These are phyloP conservation scores for Ophiosphaerella narmari DNA, from an alignment of 2,329 filamentous ascomycete species.

Conservation along the genomic window DNA sequence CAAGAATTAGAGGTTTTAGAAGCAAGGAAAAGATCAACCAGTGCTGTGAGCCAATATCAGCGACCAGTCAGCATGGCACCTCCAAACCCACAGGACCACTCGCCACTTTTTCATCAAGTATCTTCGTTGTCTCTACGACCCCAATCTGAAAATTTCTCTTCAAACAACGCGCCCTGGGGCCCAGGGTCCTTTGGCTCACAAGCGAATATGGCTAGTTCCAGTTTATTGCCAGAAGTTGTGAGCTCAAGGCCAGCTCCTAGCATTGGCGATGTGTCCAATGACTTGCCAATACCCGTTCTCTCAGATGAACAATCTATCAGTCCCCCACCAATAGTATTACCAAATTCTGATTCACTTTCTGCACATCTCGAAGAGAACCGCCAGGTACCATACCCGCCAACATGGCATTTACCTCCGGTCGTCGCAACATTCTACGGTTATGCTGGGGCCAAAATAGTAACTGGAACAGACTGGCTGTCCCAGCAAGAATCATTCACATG, in stretches of 20 bases:
- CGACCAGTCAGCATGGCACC: conserved; percentile 16
- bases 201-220: conserved; percentile 6
- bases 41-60: conserved; percentile 18
- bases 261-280: conserved; percentile 7
- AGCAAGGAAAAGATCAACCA: conserved; percentile 25
- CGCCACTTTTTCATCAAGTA: conserved; percentile 16
- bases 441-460: conserved; percentile 3
- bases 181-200: conserved; percentile 18
- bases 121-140: conserved; percentile 12
- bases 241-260: neutral
- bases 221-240: conserved; percentile 19
- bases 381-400: conserved; percentile 38
- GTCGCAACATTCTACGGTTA: conserved; percentile 29
- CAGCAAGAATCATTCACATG: conserved; percentile 25
- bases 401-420: conserved; percentile 32
- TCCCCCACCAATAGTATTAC: conserved; percentile 3
- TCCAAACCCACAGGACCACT: conserved; percentile 8
- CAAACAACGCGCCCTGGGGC: conserved; percentile 14
- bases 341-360: conserved; percentile 19
- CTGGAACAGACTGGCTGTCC: conserved; percentile 33
- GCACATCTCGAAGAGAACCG: conserved; percentile 34
- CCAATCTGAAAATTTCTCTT: conserved; percentile 13
- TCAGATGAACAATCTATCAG: conserved; percentile 3
- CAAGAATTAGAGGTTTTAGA: conserved; percentile 35
- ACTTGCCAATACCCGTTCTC: conserved; percentile 15